Evolutionary conservation across 176 grass and related monocot species (phyloP).

Genomic region (Panicum miliaceum): DNA sequence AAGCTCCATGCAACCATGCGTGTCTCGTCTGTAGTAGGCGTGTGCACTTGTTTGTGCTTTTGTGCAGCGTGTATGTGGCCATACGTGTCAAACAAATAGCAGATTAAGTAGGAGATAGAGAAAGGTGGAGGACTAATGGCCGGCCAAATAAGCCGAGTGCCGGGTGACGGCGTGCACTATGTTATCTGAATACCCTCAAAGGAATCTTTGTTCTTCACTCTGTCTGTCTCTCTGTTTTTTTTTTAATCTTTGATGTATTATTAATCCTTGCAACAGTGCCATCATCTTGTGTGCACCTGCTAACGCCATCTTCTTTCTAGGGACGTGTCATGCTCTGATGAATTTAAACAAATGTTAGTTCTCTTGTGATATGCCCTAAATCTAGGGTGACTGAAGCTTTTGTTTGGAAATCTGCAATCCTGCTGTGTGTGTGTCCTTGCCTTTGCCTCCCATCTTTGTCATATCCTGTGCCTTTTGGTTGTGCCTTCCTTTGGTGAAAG

Average conservation of each 20-base stretch:
- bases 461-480: constrained; percentile 40
- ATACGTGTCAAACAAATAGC: neutral
- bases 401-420: constrained; percentile 26
- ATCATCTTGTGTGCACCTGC: no score
- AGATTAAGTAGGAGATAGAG: neutral
- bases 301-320: neutral
- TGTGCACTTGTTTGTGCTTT: neutral
- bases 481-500: constrained; percentile 63
- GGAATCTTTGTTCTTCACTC: neutral
- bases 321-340: neutral
- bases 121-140: constrained; percentile 24
- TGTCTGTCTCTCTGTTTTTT: neutral
- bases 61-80: neutral
- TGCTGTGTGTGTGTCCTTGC: neutral
- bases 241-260: no score
- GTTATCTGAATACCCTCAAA: constrained; percentile 11
- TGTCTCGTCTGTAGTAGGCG: constrained; percentile 7
- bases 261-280: no score
- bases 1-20: constrained; percentile 35
- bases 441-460: constrained; percentile 40
- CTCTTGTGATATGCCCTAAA: neutral
- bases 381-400: constrained; percentile 20
- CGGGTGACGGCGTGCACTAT: neutral
- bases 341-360: neutral
- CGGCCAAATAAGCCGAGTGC: neutral